Percentiles rank a stretch among this genome's conserved stretches.
phyloP scores from a whole-genome alignment of 2,329 filamentous ascomycete genomes.

The Aphanoascus verrucosus region DNA sequence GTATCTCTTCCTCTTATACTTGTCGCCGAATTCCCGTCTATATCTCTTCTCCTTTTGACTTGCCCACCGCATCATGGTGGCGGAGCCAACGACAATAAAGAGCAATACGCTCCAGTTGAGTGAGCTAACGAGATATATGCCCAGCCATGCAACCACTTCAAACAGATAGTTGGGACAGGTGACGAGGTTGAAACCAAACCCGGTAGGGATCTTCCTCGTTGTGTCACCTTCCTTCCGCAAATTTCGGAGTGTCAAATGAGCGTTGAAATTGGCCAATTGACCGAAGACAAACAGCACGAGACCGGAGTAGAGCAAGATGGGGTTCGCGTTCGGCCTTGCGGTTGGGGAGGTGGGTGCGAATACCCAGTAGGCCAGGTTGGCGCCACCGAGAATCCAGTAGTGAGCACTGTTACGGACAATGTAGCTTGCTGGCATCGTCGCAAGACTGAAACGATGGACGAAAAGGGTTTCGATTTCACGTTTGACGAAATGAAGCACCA shows the following conservation, averaged over 20 bases:
- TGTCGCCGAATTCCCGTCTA: constrained; percentile 79
- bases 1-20: constrained; percentile 90
- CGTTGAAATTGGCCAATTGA: constrained; percentile 67
- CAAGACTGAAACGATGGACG: constrained; percentile 86
- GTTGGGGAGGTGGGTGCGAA: constrained; percentile 66
- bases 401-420: constrained; percentile 92
- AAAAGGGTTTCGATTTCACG: constrained; percentile 91
- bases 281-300: constrained; percentile 63
- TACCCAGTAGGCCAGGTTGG: constrained; percentile 72
- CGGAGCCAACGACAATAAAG: constrained; percentile 62
- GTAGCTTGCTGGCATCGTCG: constrained; percentile 83
- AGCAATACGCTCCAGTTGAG: constrained; percentile 62
- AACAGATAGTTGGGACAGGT: constrained; percentile 98
- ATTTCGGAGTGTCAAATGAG: constrained; percentile 67
- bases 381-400: constrained; percentile 80
- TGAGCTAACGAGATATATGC: constrained; percentile 66
- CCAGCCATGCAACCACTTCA: constrained; percentile 76
- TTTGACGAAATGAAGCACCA: constrained; percentile 80
- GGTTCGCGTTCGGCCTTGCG: constrained; percentile 42
- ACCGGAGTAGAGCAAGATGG: constrained; percentile 53
- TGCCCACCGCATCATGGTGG: constrained; percentile 80
- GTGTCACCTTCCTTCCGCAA: constrained; percentile 70
- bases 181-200: constrained; percentile 73
- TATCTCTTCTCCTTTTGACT: constrained; percentile 86
- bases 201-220: constrained; percentile 76